These are phyloP conservation scores for Argentina anserina DNA, from an alignment of 306 rosid genomes.

Conservation along the genomic window DNA sequence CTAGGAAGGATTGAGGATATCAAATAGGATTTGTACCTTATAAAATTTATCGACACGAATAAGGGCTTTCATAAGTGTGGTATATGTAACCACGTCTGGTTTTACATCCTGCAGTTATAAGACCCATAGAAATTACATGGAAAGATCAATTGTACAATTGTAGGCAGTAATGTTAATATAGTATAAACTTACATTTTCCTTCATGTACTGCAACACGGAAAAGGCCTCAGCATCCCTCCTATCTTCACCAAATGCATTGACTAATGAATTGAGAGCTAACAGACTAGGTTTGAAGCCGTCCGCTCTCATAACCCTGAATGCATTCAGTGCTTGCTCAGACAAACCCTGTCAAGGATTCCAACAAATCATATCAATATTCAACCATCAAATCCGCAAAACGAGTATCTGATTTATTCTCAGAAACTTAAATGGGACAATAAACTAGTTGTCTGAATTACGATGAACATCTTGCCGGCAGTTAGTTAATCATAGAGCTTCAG, in stretches of 20 bases:
- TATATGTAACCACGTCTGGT: constrained; percentile 90
- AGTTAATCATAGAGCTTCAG: constrained; percentile 4
- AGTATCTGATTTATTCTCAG: background rate
- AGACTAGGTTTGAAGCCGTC: constrained; percentile 87
- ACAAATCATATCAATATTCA: constrained; percentile 25
- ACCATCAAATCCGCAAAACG: background rate
- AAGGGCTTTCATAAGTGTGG: constrained; percentile 93
- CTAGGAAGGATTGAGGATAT: constrained; percentile 8
- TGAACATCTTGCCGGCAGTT: background rate
- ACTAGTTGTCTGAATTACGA: background rate
- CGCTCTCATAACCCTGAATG: constrained; percentile 71
- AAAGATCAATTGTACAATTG: background rate
- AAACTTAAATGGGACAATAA: background rate
- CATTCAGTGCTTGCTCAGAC: constrained; percentile 81
- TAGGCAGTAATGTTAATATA: background rate
- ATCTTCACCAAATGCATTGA: constrained; percentile 88
- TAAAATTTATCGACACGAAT: constrained; percentile 71
- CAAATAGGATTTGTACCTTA: constrained; percentile 41
- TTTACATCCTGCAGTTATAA: constrained; percentile 58
- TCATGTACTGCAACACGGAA: constrained; percentile 85
- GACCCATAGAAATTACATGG: constrained; percentile 22
- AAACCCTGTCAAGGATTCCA: constrained; percentile 58
- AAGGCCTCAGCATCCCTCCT: constrained; percentile 91
- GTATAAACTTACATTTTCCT: constrained; percentile 55
- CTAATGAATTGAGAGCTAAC: constrained; percentile 83